Conservation (phyloP, 2,329 filamentous ascomycete genomes). For the Aspergillus costaricaensis region DNA sequence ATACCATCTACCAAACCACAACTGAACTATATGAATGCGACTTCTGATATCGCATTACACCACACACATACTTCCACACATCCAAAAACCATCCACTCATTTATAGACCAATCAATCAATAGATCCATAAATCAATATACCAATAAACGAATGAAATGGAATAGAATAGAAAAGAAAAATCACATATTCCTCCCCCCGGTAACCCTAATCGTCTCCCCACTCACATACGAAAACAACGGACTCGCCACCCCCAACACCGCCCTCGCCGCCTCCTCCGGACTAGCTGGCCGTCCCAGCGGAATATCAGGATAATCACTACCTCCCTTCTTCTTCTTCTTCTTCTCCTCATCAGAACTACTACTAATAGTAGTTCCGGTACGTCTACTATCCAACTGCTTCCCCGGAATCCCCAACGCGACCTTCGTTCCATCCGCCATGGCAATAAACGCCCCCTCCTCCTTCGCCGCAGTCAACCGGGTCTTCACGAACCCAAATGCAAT, state of each 20-base stretch:
- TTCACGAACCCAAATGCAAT: slow-evolving; percentile 81
- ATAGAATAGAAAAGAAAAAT: slow-evolving; percentile 1
- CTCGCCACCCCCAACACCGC: slow-evolving; percentile 77
- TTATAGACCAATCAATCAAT: background rate
- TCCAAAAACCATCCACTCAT: background rate
- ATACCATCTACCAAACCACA: background rate
- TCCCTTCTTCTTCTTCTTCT: slow-evolving; percentile 20
- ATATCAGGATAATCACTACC: slow-evolving; percentile 64
- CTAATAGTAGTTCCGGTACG: slow-evolving; percentile 26
- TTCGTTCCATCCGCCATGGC: slow-evolving; percentile 74
- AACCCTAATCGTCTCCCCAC: slow-evolving; percentile 82
- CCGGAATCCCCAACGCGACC: slow-evolving; percentile 73
- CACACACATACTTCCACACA: background rate
- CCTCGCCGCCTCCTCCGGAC: slow-evolving; percentile 76
- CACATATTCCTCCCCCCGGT: slow-evolving; percentile 72
- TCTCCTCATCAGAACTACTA: no score
- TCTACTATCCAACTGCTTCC: slow-evolving; percentile 51
- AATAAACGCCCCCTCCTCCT: slow-evolving; percentile 80
- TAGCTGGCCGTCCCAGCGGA: slow-evolving; percentile 73
- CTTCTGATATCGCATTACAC: slow-evolving; percentile 1
- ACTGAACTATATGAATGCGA: background rate
- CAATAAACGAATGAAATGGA: background rate
- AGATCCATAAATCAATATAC: background rate
- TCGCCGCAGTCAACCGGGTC: slow-evolving; percentile 78
- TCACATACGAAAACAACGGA: slow-evolving; percentile 81